Evolutionary conservation across 331 rosid genomes (phyloP), one percentile per base, ranked within the genome.

Genomic region (Saraca asoca): DNA sequence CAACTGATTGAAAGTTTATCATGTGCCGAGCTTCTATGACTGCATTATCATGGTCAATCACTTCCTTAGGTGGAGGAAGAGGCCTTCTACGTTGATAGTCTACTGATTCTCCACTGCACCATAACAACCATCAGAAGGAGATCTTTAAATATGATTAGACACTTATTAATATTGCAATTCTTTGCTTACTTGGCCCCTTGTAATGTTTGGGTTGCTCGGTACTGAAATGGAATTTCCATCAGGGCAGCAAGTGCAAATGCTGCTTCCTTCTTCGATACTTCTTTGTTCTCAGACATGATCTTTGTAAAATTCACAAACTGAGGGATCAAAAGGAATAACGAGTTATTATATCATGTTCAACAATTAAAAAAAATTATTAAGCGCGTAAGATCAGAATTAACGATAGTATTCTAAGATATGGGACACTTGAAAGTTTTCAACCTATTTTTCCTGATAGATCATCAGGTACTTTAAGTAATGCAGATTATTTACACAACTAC

Each of bases 221-320:
- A 94, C 72, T 94, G 98, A 52, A 70, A 45, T 18, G 98, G 98
- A 77, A 94, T 90, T 83, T 94, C 98, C 98, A 94, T 94, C 19
- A 94, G 96, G 20, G 97, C 96, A 54, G 95, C 87, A 49, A 94
- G 96, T 66, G 98, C 98, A 77, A 94, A 94, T 50, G 85, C 86
- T 58, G 97, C 62, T 83, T 90, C 98, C 85, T 86, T 93, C 80
- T 79, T 85, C 69, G 96, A 86, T 56, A 77, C 54, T 33, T 86
- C 90, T 12, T 51, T 73, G 81, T 78, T 84, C 63, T 90, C 98
- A 13, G 95, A 82, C 98, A 86, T 94, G 81, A 94, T 85, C 75
- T 88, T 90, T 58, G 95, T 84, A 87, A 94, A 94, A 86, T 94
- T 77, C 74, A 94, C 98, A 74, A 94, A 94, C 98, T 94, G 78